Evolutionary conservation across 257 asterid genomes (phyloP).

Genomic region (Salvia splendens): DNA sequence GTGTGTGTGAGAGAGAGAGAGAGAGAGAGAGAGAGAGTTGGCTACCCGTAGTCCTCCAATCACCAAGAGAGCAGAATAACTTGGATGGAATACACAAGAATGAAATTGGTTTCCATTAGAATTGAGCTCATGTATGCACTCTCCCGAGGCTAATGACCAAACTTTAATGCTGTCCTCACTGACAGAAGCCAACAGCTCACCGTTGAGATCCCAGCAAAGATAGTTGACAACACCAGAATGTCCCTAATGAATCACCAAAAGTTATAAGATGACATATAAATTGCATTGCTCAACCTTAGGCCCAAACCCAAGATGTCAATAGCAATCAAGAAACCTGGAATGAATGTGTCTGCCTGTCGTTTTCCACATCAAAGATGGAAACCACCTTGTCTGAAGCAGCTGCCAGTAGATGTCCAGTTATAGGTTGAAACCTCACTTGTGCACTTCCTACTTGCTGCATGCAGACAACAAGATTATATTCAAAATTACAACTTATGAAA

Average conservation of each 20-base stretch:
- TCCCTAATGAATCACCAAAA: conserved; percentile 55
- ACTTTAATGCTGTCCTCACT: conserved; percentile 92
- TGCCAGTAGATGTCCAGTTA: conserved; percentile 78
- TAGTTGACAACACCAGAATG: conserved; percentile 79
- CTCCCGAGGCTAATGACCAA: conserved; percentile 86
- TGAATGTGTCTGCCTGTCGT: conserved; percentile 77
- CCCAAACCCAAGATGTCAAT: conserved; percentile 13
- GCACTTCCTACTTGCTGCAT: conserved; percentile 93
- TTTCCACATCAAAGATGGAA: conserved; percentile 85
- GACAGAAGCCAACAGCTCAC: conserved; percentile 87
- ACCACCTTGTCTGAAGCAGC: conserved; percentile 94
- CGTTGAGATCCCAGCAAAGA: conserved; percentile 93
- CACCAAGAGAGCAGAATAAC: conserved; percentile 80
- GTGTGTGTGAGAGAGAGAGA: background rate
- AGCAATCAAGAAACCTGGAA: conserved; percentile 67
- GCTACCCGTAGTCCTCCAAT: conserved; percentile 82
- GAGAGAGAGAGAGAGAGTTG: conserved; percentile 26
- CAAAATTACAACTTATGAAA: conserved; percentile 3
- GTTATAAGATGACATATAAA: conserved; percentile 14
- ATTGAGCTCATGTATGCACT: conserved; percentile 80
- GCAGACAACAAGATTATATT: conserved; percentile 20
- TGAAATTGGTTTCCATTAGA: conserved; percentile 77
- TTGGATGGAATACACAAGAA: conserved; percentile 95
- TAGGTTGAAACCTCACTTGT: conserved; percentile 95
- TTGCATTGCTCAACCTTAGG: background rate